These are phyloP conservation scores for Aureobasidium pullulans DNA, from an alignment of 2,329 filamentous ascomycete species.

Conservation along the genomic window DNA sequence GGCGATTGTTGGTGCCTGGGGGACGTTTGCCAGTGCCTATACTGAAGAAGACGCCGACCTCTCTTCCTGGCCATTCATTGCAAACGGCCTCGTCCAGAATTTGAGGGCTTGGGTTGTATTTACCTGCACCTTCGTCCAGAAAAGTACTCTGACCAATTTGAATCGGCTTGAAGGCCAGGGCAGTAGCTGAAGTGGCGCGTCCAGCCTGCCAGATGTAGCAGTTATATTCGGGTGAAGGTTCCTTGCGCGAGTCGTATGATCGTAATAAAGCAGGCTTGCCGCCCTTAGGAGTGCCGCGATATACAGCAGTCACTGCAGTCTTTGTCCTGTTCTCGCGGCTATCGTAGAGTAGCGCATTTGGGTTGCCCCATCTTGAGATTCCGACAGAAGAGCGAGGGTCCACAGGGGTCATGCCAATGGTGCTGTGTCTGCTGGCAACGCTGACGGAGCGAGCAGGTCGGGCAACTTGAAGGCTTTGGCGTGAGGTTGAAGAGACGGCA, in stretches of 20 bases:
- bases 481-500: constrained; percentile 39
- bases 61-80: constrained; percentile 92
- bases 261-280: constrained; percentile 64
- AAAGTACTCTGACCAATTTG: constrained; percentile 90
- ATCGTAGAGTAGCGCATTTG: constrained; percentile 83
- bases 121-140: constrained; percentile 84
- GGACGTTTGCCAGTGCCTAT: constrained; percentile 87
- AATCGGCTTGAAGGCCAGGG: constrained; percentile 91
- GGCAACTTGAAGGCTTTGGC: constrained; percentile 33
- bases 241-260: constrained; percentile 91
- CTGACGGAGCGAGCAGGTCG: constrained; percentile 58
- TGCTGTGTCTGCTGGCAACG: constrained; percentile 75
- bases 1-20: constrained; percentile 58
- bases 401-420: constrained; percentile 60
- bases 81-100: constrained; percentile 82
- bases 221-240: constrained; percentile 79
- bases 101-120: constrained; percentile 80
- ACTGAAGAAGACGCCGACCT: constrained; percentile 86
- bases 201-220: constrained; percentile 97
- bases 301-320: constrained; percentile 83
- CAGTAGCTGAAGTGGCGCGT: constrained; percentile 84
- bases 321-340: constrained; percentile 67
- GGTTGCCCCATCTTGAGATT: constrained; percentile 62
- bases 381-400: constrained; percentile 48
- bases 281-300: constrained; percentile 68